Evolutionary conservation across 2,329 filamentous ascomycete genomes (phyloP), one percentile per base, ranked within the genome.

Genomic region (Leptographium radiaticola): DNA sequence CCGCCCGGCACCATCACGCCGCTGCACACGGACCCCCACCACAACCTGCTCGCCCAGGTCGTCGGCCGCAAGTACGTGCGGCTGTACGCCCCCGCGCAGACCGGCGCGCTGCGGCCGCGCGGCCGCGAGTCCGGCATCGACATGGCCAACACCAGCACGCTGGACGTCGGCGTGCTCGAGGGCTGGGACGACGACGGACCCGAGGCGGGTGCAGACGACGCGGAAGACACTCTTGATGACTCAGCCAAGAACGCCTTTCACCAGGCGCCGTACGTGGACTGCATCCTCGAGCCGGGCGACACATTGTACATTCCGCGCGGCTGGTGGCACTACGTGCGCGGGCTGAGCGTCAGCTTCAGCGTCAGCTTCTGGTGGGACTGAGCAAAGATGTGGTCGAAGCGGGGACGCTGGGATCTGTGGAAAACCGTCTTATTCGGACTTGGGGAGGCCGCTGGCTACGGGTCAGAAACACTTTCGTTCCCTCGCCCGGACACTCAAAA

Each of bases 241-340:
- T 43, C 30, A 43, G 61, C 61, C 20, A 66, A 68, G 47, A 63
- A 63, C 1, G 34, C 11, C 0, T 87, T 94, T 59, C 66, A 66
- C 49, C 66, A 74, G 0, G 74, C 86, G 2, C 71, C 77, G 53
- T 91, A 85, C 64, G 69, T 86, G 38, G 93, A 98, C 63, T 83
- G 83, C 54, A 76, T 97, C 1, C 70, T 98, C 7, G 80, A 77
- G 34, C 84, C 86, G 1, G 93, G 91, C 0, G 89, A 98, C 52
- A 86, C 83, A 59, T 66, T 98, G 52, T 93, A 95, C 65, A 87
- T 98, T 52, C 93, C 93, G 0, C 76, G 88, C 6, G 93, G 91
- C 0, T 98, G 93, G 91, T 98, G 93, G 93, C 93, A 98, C 72
- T 97, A 96, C 67, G 87, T 97, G 4, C 76, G 87, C 56, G 89